Evolutionary conservation across 257 asterid genomes (phyloP).

Genomic region (Penstemon newberryi): DNA sequence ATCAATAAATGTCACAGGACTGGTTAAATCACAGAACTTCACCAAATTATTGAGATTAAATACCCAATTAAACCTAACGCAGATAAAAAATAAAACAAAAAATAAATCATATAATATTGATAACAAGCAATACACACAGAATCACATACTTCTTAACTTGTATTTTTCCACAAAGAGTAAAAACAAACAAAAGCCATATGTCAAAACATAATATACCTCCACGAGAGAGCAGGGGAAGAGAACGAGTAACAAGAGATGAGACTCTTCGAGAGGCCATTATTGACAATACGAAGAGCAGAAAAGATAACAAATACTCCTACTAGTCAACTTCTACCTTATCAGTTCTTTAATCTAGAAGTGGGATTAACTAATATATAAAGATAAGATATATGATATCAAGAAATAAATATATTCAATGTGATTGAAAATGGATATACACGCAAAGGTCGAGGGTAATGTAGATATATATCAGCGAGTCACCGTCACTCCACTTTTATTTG

Average conservation of each 20-base stretch:
- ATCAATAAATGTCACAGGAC: too few relatives aligned
- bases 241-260: conserved; percentile 64
- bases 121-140: background rate
- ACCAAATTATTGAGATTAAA: background rate
- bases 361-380: too few relatives aligned
- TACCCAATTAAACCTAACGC: background rate
- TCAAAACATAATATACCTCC: conserved; percentile 36
- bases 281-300: background rate
- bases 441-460: too few relatives aligned
- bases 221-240: conserved; percentile 44
- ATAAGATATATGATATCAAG: too few relatives aligned
- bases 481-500: too few relatives aligned
- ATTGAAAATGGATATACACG: too few relatives aligned
- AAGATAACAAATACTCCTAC: background rate
- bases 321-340: background rate
- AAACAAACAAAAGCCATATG: background rate
- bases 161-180: background rate
- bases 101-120: background rate
- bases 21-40: background rate
- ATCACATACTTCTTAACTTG: background rate
- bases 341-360: background rate
- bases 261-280: conserved; percentile 70
- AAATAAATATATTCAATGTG: too few relatives aligned
- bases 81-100: too few relatives aligned
- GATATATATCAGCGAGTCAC: too few relatives aligned